Evolutionary conservation across 2,329 filamentous ascomycete species (phyloP).

Genomic region (Trichoderma atroviride): DNA sequence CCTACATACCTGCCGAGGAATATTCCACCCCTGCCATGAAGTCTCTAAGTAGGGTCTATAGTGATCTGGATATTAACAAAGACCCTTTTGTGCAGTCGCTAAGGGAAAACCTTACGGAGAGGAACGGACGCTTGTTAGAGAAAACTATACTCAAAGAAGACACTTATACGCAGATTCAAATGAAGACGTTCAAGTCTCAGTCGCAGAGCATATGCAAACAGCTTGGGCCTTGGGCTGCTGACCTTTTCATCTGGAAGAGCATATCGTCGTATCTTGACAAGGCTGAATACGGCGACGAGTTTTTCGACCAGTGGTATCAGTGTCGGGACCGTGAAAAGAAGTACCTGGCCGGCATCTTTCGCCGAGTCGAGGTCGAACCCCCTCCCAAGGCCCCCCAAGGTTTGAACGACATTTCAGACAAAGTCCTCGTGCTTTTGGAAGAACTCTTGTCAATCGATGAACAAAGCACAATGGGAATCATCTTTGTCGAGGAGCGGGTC

Average conservation of each 20-base stretch:
- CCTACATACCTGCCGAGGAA: conserved; percentile 36
- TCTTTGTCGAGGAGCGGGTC: conserved; percentile 68
- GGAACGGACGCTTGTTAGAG: conserved; percentile 43
- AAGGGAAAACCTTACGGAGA: conserved; percentile 44
- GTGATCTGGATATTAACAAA: conserved; percentile 55
- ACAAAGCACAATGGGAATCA: conserved; percentile 55
- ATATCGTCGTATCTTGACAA: conserved; percentile 42
- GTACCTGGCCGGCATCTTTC: conserved; percentile 56
- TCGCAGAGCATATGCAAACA: conserved; percentile 55
- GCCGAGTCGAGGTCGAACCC: conserved; percentile 35
- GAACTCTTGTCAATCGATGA: conserved; percentile 51
- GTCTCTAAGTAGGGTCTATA: conserved; percentile 47
- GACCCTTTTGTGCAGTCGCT: conserved; percentile 64
- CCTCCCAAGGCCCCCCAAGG: conserved; percentile 28
- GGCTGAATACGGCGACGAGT: conserved; percentile 30
- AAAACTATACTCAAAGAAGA: conserved; percentile 47
- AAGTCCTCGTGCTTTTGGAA: conserved; percentile 57
- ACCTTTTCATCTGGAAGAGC: conserved; percentile 63
- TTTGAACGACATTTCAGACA: conserved; percentile 54
- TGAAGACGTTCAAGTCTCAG: conserved; percentile 57
- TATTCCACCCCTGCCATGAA: conserved; percentile 43
- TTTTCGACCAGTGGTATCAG: conserved; percentile 45
- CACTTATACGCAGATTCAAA: conserved; percentile 57
- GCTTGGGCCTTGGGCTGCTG: conserved; percentile 69
- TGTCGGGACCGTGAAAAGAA: conserved; percentile 53